Percentiles rank a stretch among this genome's conserved stretches.
phyloP scores from a whole-genome alignment of 2,329 filamentous ascomycete species.

The Hypoxylon sp. region DNA sequence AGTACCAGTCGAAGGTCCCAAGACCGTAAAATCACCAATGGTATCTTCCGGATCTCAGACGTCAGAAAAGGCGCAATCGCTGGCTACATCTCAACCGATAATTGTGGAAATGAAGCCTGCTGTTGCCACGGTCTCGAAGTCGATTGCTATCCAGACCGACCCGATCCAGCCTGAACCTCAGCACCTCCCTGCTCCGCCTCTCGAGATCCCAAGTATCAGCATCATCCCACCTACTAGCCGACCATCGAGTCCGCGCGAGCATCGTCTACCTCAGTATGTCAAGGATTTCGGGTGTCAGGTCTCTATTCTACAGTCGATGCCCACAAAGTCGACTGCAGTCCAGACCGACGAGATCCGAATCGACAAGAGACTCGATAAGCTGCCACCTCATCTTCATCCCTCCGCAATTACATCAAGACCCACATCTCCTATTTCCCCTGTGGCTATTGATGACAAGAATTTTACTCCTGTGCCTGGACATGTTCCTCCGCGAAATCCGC shows the following conservation, averaged over 20 bases:
- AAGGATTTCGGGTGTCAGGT: constrained; percentile 91
- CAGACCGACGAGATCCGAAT: constrained; percentile 95
- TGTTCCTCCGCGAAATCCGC: constrained; percentile 72
- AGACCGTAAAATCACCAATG: constrained; percentile 64
- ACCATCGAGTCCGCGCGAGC: constrained; percentile 82
- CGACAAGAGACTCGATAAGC: constrained; percentile 80
- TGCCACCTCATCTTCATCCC: constrained; percentile 84
- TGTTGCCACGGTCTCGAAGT: constrained; percentile 61
- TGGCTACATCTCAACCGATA: constrained; percentile 71
- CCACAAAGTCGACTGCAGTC: constrained; percentile 69
- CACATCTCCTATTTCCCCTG: constrained; percentile 62
- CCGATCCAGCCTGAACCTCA: constrained; percentile 45
- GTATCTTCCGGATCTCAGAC: constrained; percentile 77
- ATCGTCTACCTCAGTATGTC: constrained; percentile 82
- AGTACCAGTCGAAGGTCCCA: constrained; percentile 64
- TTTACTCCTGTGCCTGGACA: constrained; percentile 69
- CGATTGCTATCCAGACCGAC: constrained; percentile 75
- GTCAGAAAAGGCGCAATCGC: constrained; percentile 72
- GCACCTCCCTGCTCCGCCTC: constrained; percentile 53
- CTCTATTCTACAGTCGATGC: constrained; percentile 65
- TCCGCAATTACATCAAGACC: constrained; percentile 78
- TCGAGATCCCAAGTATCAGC: constrained; percentile 85
- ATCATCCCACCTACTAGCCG: constrained; percentile 90
- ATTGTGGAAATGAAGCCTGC: constrained; percentile 61
- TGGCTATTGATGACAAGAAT: constrained; percentile 53